phyloP scores from a whole-genome alignment of 495 filamentous ascomycete genomes.

The Tirmania nivea region DNA sequence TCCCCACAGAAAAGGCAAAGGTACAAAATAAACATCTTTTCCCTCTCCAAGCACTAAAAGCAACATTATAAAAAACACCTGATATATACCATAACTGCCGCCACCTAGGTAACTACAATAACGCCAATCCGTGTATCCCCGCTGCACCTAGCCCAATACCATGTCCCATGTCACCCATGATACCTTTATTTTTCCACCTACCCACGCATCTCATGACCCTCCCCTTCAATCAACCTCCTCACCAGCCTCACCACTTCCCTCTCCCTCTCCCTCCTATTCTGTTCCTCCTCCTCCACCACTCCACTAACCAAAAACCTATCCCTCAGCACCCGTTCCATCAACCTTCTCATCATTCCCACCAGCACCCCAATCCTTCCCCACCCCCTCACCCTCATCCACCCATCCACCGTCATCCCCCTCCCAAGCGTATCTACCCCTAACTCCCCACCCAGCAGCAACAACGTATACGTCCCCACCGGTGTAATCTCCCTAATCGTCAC shows the following conservation, averaged over 20 bases:
- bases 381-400: conserved; percentile 71
- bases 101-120: too few species aligned
- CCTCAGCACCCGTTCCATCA: conserved; percentile 68
- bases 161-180: too few species aligned
- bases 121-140: too few species aligned
- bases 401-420: conserved; percentile 74
- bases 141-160: too few species aligned
- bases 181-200: too few species aligned
- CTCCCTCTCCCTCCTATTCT: conserved; percentile 32
- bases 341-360: conserved; percentile 55
- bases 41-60: too few species aligned
- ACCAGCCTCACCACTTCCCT: conserved; percentile 56
- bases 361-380: conserved; percentile 92
- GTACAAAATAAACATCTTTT: too few species aligned
- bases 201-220: conserved; percentile 43
- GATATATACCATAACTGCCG: too few species aligned
- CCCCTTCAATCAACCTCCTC: conserved; percentile 59
- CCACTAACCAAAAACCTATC: conserved; percentile 37
- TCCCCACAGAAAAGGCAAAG: too few species aligned
- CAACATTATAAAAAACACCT: too few species aligned
- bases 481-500: conserved; percentile 13
- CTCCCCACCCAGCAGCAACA: conserved; percentile 73
- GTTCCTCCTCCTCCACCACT: conserved; percentile 24
- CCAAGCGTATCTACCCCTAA: conserved; percentile 74
- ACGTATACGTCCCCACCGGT: conserved; percentile 68